Conservation (phyloP, 2,329 filamentous ascomycete genomes). For the Neophaeococcomyces aloes region DNA sequence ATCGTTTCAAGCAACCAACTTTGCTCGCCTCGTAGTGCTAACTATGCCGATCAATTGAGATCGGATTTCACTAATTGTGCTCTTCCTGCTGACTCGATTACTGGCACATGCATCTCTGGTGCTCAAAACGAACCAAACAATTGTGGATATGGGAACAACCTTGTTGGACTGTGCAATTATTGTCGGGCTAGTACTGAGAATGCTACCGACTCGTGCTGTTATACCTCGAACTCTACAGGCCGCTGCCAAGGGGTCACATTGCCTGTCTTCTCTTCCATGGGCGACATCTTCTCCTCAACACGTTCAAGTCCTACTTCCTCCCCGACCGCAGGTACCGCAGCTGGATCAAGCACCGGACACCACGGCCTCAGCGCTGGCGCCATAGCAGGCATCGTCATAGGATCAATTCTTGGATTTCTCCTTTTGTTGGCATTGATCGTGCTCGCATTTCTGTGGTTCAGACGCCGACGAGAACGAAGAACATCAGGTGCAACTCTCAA, state of each 20-base stretch:
- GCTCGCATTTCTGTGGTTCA: conserved; percentile 48
- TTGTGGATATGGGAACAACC: conserved; percentile 69
- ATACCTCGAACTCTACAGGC: conserved; percentile 62
- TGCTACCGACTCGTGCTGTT: conserved; percentile 90
- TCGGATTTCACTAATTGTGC: conserved; percentile 89
- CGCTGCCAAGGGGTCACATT: conserved; percentile 68
- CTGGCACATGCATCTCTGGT: conserved; percentile 62
- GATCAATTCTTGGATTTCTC: conserved; percentile 59
- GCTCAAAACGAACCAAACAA: conserved; percentile 71
- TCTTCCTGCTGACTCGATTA: conserved; percentile 68
- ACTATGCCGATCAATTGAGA: conserved; percentile 66
- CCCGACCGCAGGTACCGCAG: conserved; percentile 50
- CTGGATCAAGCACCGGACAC: conserved; percentile 30
- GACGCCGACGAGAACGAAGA: conserved; percentile 48
- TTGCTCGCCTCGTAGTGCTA: conserved; percentile 55
- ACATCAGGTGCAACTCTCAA: conserved; percentile 72
- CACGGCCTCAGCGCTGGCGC: conserved; percentile 65
- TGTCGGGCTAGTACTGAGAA: conserved; percentile 76
- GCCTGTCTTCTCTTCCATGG: conserved; percentile 56
- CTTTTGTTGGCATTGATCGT: conserved; percentile 57
- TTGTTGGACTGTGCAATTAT: conserved; percentile 72
- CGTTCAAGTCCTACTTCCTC: conserved; percentile 50
- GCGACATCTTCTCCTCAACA: conserved; percentile 54
- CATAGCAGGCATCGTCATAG: conserved; percentile 84
- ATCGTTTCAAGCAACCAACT: conserved; percentile 64